phyloP scores from a whole-genome alignment of 176 grass and related monocot species.

The Oropetium thomaeum region DNA sequence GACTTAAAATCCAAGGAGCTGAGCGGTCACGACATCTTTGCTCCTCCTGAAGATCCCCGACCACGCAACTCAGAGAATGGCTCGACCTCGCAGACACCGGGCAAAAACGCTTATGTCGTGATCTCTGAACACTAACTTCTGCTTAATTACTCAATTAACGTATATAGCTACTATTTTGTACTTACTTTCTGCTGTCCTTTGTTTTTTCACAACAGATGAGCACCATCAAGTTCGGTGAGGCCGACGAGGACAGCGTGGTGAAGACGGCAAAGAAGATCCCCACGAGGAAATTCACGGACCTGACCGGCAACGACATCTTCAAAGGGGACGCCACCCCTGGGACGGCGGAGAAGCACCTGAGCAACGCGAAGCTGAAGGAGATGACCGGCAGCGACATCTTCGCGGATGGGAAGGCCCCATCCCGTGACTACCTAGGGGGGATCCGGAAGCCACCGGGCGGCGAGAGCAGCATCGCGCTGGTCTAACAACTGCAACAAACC shows the following conservation, averaged over 20 bases:
- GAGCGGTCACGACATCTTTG: conserved; percentile 82
- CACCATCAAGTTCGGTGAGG: conserved; percentile 66
- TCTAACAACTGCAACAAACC: conserved; percentile 36
- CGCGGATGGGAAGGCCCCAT: conserved; percentile 61
- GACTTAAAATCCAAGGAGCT: conserved; percentile 85
- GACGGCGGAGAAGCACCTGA: conserved; percentile 64
- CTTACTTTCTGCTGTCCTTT: not conserved
- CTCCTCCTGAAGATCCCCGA: conserved; percentile 56
- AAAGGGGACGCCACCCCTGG: conserved; percentile 42
- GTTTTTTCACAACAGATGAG: conserved; percentile 41
- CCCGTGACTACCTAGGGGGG: conserved; percentile 71
- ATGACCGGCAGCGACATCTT: conserved; percentile 93
- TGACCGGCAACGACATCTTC: conserved; percentile 87
- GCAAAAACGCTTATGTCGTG: conserved; percentile 45
- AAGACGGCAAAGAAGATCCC: conserved; percentile 88
- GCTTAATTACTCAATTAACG: not conserved
- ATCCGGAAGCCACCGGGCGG: conserved; percentile 94
- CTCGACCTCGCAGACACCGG: conserved; percentile 48
- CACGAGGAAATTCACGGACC: conserved; percentile 64
- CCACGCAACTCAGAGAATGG: conserved; percentile 40
- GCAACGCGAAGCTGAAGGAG: conserved; percentile 86
- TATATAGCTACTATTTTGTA: no score
- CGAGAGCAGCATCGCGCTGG: conserved; percentile 92
- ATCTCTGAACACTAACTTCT: not conserved
- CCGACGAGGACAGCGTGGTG: conserved; percentile 51